Base-by-base conservation (phyloP, 1,284 basidiomycete genomes). In the Xerocomus nothofagi region DNA sequence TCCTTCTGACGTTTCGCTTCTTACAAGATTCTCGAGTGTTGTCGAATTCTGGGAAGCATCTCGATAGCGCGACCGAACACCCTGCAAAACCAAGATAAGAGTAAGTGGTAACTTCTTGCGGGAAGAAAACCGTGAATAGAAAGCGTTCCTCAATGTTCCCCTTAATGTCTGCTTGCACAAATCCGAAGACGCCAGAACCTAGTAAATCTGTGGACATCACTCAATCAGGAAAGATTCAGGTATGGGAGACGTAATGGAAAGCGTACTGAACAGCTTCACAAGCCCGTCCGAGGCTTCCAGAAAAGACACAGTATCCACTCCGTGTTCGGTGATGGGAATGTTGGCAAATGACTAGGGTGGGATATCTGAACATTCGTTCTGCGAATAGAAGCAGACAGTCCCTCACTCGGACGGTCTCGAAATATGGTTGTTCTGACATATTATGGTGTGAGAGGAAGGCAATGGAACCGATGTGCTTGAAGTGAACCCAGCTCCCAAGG, bases 221-320 rank as follows among this genome's bases (percentile, higher is more conserved):
- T 45, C 49, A 49, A 49, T 62, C 39, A 59, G 47, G 44, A 26
- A 44, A 52, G 32, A 36, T 47, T 42, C 36, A 23, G 29, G 29
- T 42, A 31, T 11, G 34, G 26, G 39, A 41, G 29, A 65, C 57
- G 57, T 66, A 57, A 57, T 59, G 48, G 50, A 48, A 41, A 54
- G 46, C 82, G 53, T 59, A 93, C 93, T 88, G 67, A 98, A 98
- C 74, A 98, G 81, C 66, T 87, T 82, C 54, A 94, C 83, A 41
- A 98, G 79, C 27, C 91, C 93, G 70, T 97, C 92, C 34, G 91
- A 86, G 1, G 95, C 95, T 65, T 93, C 86, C 49, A 94, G 77
- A 75, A 98, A 99, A 4, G 79, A 72, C 21, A 73, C 65, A 0
- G 93, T 94, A 61, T 93, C 84, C 48, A 98, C 83, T n/a, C 95